Base-by-base conservation (phyloP, 2,329 filamentous ascomycete species). In the Endothia cerciana region DNA sequence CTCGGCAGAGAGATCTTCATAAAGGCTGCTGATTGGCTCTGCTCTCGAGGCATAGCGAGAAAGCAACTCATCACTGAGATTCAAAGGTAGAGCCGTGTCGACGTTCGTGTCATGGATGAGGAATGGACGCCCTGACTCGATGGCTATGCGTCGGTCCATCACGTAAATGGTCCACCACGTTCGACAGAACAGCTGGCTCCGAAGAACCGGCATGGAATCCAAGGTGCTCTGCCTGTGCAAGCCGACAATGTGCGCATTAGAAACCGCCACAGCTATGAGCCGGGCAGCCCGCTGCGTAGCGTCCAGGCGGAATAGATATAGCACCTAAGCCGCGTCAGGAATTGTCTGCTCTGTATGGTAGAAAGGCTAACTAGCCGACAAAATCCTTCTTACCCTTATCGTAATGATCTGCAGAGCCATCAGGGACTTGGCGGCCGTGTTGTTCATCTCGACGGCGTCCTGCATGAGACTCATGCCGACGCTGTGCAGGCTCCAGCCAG, bases 191-290 rank as follows among this genome's bases (percentile, higher is more conserved):
- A 67, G 64, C 10, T 67, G 62, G 22, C 62, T 65, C 3, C 25
- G 45, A 30, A 65, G 58, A 6, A 51, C 56, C 1, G 62, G 62
- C 53, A 67, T 62, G 1, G 11, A 59, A 15, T 65, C 63, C 4
- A 65, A 60, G 2, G 59, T 62, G 38, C 51, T 60, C 19, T 67
- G 62, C 2, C 63, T 40, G n/a, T 67, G 62, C 1, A 67, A 40
- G 10, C 65, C 65, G n/a, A 67, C 57, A 17, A 65, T 67, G 7
- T 67, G 65, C 30, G 65, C 65, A 25, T 65, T 67, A 3, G 62
- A 67, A 3, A 67, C 60, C 17, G 65, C 65, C n/a, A 65, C 30
- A 36, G 65, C 65, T 28, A 65, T 45, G 28, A 65, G 62, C 15
- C 65, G 58, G 17, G 62, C 51, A 11, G 65, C 55, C 47, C 60